Conservation (phyloP, 495 filamentous ascomycete species). For the Bathelium albidoporum region DNA sequence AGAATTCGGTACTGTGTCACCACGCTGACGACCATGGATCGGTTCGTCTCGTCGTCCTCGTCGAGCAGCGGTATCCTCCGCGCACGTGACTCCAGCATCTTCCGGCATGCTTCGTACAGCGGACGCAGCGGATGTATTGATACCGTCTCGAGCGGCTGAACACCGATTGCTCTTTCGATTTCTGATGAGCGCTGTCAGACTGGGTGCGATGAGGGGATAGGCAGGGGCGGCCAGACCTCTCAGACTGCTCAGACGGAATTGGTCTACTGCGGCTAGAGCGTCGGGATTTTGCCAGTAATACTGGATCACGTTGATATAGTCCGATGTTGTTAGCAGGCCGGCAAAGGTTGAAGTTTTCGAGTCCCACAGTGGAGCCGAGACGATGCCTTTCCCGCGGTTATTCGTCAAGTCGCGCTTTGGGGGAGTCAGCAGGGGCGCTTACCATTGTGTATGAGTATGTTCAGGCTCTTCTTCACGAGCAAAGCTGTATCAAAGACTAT, state of each 20-base stretch:
- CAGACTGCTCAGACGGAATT: constrained; percentile 88
- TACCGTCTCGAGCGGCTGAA: constrained; percentile 84
- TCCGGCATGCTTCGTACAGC: constrained; percentile 88
- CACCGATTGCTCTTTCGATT: constrained; percentile 87
- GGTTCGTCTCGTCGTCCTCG: constrained; percentile 84
- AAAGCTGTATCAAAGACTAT: constrained; percentile 92
- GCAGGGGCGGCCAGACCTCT: constrained; percentile 51
- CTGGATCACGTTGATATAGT: constrained; percentile 98
- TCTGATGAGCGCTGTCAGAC: constrained; percentile 42
- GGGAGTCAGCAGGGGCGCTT: no score
- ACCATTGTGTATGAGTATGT: constrained; percentile 97
- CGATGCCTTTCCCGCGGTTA: constrained; percentile 60
- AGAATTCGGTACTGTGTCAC: constrained; percentile 97
- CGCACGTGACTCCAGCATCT: constrained; percentile 86
- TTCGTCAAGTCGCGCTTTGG: background rate
- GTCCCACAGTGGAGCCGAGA: constrained; percentile 97
- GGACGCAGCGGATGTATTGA: constrained; percentile 83
- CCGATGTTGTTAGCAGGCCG: constrained; percentile 85
- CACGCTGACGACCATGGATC: constrained; percentile 89
- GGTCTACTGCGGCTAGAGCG: constrained; percentile 76
- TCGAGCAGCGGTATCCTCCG: constrained; percentile 91
- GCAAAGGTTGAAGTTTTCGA: constrained; percentile 89
- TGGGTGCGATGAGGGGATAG: background rate
- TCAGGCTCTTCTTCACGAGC: constrained; percentile 92
- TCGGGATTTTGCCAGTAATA: constrained; percentile 99